Conservation (phyloP, 495 filamentous ascomycete genomes). For the Penicillium bialowiezense region DNA sequence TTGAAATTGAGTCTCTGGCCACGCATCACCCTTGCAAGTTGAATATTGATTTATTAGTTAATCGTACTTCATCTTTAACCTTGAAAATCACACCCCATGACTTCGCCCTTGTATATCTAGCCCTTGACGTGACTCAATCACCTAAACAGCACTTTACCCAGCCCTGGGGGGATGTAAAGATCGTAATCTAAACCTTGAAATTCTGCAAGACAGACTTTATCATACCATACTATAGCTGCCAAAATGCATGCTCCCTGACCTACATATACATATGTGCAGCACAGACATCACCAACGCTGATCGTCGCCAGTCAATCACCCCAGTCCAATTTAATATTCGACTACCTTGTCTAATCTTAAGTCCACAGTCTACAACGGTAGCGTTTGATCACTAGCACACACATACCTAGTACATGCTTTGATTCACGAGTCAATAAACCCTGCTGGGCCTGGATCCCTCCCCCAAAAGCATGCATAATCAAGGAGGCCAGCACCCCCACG, state of each 20-base stretch:
- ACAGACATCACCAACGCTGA: neutral
- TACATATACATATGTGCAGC: neutral
- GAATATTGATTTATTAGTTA: too few species aligned
- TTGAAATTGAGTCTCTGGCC: too few species aligned
- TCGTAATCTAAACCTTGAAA: neutral
- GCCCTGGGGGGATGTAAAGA: too few species aligned
- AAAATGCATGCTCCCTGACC: neutral
- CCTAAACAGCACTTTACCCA: too few species aligned
- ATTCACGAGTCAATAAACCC: too few species aligned
- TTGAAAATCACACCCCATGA: too few species aligned
- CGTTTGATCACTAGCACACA: neutral
- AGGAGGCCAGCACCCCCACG: neutral
- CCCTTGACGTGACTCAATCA: too few species aligned
- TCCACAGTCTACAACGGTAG: neutral
- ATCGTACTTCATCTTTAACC: too few species aligned
- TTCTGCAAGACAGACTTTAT: neutral
- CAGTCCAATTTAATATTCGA: neutral
- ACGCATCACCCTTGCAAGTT: too few species aligned
- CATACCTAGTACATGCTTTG: too few species aligned
- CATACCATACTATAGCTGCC: neutral
- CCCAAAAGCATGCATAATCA: neutral
- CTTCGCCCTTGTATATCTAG: too few species aligned
- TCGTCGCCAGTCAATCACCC: conserved; percentile 1
- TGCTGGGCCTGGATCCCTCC: too few species aligned
- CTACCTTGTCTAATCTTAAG: neutral